Conservation (phyloP, 129 eudicot genomes). For the Saussurea involucrata region DNA sequence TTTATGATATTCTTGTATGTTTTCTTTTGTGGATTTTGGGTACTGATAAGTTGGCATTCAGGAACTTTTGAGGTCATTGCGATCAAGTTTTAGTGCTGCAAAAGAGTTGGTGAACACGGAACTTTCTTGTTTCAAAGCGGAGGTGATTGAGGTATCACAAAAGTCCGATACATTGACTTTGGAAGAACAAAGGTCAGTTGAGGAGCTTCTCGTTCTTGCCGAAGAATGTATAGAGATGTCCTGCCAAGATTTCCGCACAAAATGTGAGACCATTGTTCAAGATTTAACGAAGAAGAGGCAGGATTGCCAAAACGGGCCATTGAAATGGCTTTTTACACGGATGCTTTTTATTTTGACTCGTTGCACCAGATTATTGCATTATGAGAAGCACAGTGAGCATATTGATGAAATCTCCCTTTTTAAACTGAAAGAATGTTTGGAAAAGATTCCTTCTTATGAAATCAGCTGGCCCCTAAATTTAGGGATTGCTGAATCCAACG, state of each 20-base stretch:
- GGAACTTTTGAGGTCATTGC: conserved; percentile 76
- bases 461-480: conserved; percentile 53
- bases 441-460: conserved; percentile 74
- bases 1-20: not conserved
- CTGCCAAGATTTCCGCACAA: conserved; percentile 53
- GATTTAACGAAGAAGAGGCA: conserved; percentile 68
- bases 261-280: conserved; percentile 77
- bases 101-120: conserved; percentile 71
- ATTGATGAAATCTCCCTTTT: conserved; percentile 56
- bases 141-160: conserved; percentile 50
- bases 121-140: conserved; percentile 53
- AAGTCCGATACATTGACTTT: conserved; percentile 46
- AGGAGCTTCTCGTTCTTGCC: conserved; percentile 57
- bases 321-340: conserved; percentile 73
- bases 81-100: conserved; percentile 75
- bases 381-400: conserved; percentile 68
- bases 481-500: conserved; percentile 43
- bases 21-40: conserved; percentile 2
- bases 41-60: conserved; percentile 22
- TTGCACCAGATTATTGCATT: conserved; percentile 80
- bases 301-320: conserved; percentile 47
- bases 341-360: conserved; percentile 86
- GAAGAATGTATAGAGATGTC: conserved; percentile 60
- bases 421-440: conserved; percentile 64
- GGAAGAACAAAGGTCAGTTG: conserved; percentile 42